Conservation (phyloP, 2,329 filamentous ascomycete species). For the Botryotinia narcissicola region DNA sequence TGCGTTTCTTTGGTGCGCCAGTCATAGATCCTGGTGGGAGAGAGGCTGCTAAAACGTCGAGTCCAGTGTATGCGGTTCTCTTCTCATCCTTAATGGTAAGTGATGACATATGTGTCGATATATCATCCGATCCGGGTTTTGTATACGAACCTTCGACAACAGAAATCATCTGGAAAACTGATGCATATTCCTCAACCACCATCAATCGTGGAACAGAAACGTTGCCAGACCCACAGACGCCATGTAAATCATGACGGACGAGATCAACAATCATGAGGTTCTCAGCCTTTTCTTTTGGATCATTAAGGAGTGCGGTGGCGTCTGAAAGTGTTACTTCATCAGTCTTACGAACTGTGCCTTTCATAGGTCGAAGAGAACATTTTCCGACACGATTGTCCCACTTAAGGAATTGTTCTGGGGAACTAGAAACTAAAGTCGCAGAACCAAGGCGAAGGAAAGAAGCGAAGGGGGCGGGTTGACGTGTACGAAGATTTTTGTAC, state of each 20-base stretch:
- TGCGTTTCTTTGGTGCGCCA: slow-evolving; percentile 89
- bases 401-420: slow-evolving; percentile 84
- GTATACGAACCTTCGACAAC: slow-evolving; percentile 72
- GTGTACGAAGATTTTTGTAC: slow-evolving; percentile 35
- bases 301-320: slow-evolving; percentile 69
- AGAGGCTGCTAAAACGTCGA: slow-evolving; percentile 73
- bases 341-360: slow-evolving; percentile 87
- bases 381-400: slow-evolving; percentile 55
- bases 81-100: slow-evolving; percentile 16
- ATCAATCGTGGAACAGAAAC: slow-evolving; percentile 77
- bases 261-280: slow-evolving; percentile 98
- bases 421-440: slow-evolving; percentile 75
- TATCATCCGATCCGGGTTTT: slow-evolving; percentile 6
- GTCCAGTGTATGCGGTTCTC: slow-evolving; percentile 52
- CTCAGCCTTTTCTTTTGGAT: slow-evolving; percentile 89
- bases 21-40: slow-evolving; percentile 95
- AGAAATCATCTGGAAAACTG: slow-evolving; percentile 87
- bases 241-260: slow-evolving; percentile 88
- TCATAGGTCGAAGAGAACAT: slow-evolving; percentile 88
- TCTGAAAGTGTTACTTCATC: slow-evolving; percentile 63
- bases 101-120: slow-evolving; percentile 14
- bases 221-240: slow-evolving; percentile 71
- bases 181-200: slow-evolving; percentile 85
- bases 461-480: slow-evolving; percentile 52
- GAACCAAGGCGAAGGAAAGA: slow-evolving; percentile 72